Evolutionary conservation across 163 green algal genomes (phyloP), one percentile per base, ranked within the genome.

Genomic region (Coccomyxa subellipsoidea): DNA sequence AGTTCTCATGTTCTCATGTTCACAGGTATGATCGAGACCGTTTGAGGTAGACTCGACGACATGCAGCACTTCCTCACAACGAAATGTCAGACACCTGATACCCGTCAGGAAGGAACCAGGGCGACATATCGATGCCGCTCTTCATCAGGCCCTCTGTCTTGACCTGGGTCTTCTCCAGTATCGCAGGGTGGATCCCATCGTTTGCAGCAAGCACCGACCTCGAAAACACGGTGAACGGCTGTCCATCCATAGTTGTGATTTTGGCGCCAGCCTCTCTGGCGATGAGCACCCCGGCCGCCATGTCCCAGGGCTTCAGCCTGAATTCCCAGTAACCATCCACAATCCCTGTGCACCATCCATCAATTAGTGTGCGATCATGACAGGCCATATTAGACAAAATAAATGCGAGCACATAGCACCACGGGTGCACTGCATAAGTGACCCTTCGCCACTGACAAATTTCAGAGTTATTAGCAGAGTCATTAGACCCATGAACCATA

Each of bases 311-410:
- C 88, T 94, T 95, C 31, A 95, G 78, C 0, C 87, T 81, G 84
- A 89, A 96, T 86, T 97, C 94, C 92, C 93, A 97, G 81, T 94
- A 97, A 27, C 70, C 91, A 29, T 97, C 94, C 15, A 87, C 86
- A 1, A 97, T 80, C 35, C 93, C 93, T 92, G 81, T 18, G 66
- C 38, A 75, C 21, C 73, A 73, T 35, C 8, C 75, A 37, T 34
- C 29, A n/a, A n/a, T n/a, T n/a, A n/a, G n/a, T n/a, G n/a, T n/a
- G n/a, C n/a, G n/a, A n/a, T n/a, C n/a, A n/a, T n/a, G n/a, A n/a
- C n/a, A n/a, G n/a, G n/a, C n/a, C n/a, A n/a, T n/a, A n/a, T n/a
- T n/a, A n/a, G n/a, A n/a, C n/a, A n/a, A n/a, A n/a, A n/a, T n/a
- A n/a, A n/a, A n/a, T n/a, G n/a, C n/a, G n/a, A n/a, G n/a, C n/a